Evolutionary conservation across 139 green algal genomes (phyloP).

Genomic region (Zygnema circumcarinatum): DNA sequence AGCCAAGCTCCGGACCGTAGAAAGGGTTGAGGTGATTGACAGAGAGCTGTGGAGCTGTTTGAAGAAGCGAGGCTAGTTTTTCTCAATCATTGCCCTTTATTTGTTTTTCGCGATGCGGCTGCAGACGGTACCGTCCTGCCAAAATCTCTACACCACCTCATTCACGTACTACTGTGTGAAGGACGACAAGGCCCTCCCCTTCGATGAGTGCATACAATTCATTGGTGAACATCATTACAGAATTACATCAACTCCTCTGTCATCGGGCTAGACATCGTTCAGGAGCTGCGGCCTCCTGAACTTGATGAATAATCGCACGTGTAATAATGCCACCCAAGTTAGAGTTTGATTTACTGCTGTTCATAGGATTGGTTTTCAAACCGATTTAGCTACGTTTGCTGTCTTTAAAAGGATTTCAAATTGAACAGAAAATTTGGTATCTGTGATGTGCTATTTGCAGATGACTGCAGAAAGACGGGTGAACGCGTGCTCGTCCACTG

Average conservation of each 20-base stretch:
- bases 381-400: too few relatives aligned
- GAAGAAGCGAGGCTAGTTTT: too few relatives aligned
- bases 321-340: not conserved
- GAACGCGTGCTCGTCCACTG: constrained; percentile 57
- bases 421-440: too few relatives aligned
- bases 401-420: too few relatives aligned
- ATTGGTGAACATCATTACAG: constrained; percentile 49
- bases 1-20: too few relatives aligned
- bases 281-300: not conserved
- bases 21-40: too few relatives aligned
- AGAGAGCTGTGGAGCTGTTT: too few relatives aligned
- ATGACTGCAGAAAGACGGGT: not conserved
- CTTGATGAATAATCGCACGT: not conserved
- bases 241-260: not conserved
- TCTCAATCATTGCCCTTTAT: too few relatives aligned
- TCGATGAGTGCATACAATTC: constrained; percentile 56
- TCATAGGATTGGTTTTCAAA: not conserved
- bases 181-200: constrained; percentile 46
- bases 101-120: too few relatives aligned
- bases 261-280: not conserved
- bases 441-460: not conserved
- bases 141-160: constrained; percentile 87
- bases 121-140: constrained; percentile 85
- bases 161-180: constrained; percentile 81
- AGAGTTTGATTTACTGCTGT: not conserved